Conservation (phyloP, 345 rosid genomes). For the Melaleuca alternifolia region DNA sequence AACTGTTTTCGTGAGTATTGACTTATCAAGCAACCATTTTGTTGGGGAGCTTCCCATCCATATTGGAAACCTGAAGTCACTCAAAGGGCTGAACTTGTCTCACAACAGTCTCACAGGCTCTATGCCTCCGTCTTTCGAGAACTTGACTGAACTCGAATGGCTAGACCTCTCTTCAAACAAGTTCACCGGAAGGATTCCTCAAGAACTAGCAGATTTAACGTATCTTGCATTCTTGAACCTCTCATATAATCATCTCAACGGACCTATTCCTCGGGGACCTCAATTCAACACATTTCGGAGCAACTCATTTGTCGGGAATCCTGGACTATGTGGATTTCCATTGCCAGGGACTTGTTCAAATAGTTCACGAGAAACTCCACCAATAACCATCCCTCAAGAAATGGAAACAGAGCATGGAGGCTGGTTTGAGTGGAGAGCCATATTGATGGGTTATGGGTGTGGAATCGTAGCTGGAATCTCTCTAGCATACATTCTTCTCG, state of each 20-base stretch:
- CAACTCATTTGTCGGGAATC: neutral
- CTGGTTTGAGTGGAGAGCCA: conserved; percentile 3
- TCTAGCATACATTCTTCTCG: neutral
- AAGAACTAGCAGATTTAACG: neutral
- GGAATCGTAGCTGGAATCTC: neutral
- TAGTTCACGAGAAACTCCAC: neutral
- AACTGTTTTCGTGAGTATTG: neutral
- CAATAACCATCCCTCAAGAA: neutral
- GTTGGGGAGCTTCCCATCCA: neutral
- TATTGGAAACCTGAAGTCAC: neutral
- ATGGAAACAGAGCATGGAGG: neutral
- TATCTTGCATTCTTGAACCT: neutral
- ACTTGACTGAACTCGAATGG: neutral
- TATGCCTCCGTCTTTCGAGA: neutral
- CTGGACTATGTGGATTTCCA: conserved; percentile 3
- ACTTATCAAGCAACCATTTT: neutral
- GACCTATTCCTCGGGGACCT: neutral
- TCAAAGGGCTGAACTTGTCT: neutral
- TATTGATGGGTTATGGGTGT: conserved; percentile 4
- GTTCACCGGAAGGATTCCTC: neutral
- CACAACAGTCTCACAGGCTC: neutral
- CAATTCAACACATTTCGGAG: neutral
- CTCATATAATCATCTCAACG: neutral
- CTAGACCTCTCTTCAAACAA: neutral
- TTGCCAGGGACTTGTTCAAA: neutral